These are phyloP conservation scores for Irpex rosettiformis DNA, from an alignment of 1,284 basidiomycete species.

Conservation along the genomic window DNA sequence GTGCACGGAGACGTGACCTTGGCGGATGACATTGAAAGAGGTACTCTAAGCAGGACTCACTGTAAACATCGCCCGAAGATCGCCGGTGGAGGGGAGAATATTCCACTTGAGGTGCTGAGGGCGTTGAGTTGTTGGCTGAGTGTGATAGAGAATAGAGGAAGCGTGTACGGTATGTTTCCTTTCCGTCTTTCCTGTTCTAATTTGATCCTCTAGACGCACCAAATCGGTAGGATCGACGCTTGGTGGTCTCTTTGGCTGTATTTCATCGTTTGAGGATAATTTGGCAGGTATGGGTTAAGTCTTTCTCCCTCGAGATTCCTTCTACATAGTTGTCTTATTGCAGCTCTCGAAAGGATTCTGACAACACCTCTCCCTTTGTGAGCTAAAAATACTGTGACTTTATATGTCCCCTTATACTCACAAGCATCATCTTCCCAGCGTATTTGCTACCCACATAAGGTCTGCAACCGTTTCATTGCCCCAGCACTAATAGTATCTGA, in stretches of 20 bases:
- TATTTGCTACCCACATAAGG: constrained; percentile 62
- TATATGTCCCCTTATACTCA: not conserved
- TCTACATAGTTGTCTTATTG: not conserved
- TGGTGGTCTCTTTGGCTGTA: constrained; percentile 45
- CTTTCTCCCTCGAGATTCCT: not conserved
- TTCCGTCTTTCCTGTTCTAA: not conserved
- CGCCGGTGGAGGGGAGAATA: constrained; percentile 39
- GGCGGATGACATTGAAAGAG: not conserved
- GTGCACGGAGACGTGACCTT: not conserved
- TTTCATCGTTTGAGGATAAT: constrained; percentile 52
- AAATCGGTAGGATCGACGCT: constrained; percentile 40
- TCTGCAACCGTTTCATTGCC: constrained; percentile 8
- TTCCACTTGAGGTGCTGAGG: constrained; percentile 51
- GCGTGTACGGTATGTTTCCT: constrained; percentile 41
- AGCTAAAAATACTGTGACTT: constrained; percentile 22
- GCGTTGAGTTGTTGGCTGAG: constrained; percentile 57
- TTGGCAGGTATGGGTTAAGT: constrained; percentile 38
- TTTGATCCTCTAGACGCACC: constrained; percentile 1
- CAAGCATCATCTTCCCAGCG: constrained; percentile 31
- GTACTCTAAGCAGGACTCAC: constrained; percentile 8
- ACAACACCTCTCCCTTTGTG: constrained; percentile 65
- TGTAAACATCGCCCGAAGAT: constrained; percentile 35
- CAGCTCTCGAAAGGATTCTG: constrained; percentile 54
- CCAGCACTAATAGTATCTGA: not conserved
- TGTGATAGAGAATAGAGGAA: constrained; percentile 51